These are phyloP conservation scores for Lactarius evosmus DNA, from an alignment of 768 basidiomycete species.

Conservation along the genomic window DNA sequence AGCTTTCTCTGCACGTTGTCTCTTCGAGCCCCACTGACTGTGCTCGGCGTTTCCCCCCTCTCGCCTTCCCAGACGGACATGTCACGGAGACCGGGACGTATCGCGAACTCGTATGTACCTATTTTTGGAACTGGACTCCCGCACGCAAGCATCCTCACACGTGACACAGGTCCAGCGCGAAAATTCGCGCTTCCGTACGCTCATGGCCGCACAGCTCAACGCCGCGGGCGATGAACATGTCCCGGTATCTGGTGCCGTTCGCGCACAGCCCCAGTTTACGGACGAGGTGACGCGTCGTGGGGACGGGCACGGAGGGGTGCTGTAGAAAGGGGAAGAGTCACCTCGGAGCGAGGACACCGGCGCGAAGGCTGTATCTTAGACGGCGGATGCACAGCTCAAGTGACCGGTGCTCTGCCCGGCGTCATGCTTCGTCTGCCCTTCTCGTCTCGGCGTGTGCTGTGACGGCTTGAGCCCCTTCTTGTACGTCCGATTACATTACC, in stretches of 20 bases:
- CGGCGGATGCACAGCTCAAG: too few relatives aligned
- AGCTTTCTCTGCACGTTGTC: conserved; percentile 18
- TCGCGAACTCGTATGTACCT: conserved; percentile 54
- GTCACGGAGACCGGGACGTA: conserved; percentile 84
- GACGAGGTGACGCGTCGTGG: not conserved
- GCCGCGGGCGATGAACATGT: conserved; percentile 36
- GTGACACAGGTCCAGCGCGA: conserved; percentile 51
- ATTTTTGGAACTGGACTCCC: not conserved
- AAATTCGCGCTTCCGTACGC: conserved; percentile 75
- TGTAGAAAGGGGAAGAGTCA: not conserved
- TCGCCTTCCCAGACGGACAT: conserved; percentile 52
- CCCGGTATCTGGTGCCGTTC: not conserved
- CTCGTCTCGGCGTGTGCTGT: too few relatives aligned
- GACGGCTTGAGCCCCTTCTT: too few relatives aligned
- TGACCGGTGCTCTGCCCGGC: too few relatives aligned
- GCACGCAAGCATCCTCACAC: not conserved
- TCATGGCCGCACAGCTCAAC: conserved; percentile 88
- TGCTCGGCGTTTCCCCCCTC: not conserved
- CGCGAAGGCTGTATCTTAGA: not conserved
- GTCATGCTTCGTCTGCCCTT: too few relatives aligned
- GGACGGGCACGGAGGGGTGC: not conserved
- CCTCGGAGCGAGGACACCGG: not conserved
- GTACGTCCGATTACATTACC: too few relatives aligned
- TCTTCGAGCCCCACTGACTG: not conserved
- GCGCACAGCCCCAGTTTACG: not conserved